phyloP scores from a whole-genome alignment of 768 basidiomycete species.

The Tylopilus rubrobrunneus region DNA sequence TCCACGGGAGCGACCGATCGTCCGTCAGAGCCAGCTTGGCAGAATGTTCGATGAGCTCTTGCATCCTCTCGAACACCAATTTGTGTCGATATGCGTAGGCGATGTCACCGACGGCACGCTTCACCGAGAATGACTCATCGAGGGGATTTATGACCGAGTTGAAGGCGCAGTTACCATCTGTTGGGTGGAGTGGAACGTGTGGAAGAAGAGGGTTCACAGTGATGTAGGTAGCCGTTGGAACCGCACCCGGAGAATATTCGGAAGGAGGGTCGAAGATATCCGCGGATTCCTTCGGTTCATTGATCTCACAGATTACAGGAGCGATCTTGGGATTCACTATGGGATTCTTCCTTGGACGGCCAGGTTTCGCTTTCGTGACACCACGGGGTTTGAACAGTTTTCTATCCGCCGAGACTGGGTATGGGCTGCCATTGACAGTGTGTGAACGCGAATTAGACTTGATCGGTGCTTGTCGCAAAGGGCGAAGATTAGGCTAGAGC shows the following conservation, averaged over 20 bases:
- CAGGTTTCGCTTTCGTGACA: constrained; percentile 29
- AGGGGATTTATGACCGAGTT: constrained; percentile 17
- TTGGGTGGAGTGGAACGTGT: neutral
- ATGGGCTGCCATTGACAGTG: constrained; percentile 1
- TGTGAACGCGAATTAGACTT: constrained; percentile 17
- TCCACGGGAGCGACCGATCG: constrained; percentile 11
- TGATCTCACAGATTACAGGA: neutral
- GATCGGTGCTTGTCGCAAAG: constrained; percentile 24
- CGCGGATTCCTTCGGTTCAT: constrained; percentile 1
- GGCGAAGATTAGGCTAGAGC: constrained; percentile 30
- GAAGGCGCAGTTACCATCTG: constrained; percentile 10
- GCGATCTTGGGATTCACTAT: constrained; percentile 4
- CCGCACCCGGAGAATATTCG: constrained; percentile 7
- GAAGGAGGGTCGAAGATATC: constrained; percentile 3
- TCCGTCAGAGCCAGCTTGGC: constrained; percentile 7
- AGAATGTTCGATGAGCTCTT: constrained; percentile 19
- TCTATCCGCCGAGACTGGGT: constrained; percentile 12
- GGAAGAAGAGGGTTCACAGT: constrained; percentile 29
- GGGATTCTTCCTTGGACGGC: constrained; percentile 26
- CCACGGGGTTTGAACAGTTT: constrained; percentile 25
- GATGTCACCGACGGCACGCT: constrained; percentile 27
- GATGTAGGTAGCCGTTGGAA: constrained; percentile 11
- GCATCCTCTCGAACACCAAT: constrained; percentile 26
- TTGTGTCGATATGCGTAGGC: constrained; percentile 27
- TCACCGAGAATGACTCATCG: constrained; percentile 27